phyloP scores from a whole-genome alignment of 352 stramenopile species.

The Phytophthora idaei region DNA sequence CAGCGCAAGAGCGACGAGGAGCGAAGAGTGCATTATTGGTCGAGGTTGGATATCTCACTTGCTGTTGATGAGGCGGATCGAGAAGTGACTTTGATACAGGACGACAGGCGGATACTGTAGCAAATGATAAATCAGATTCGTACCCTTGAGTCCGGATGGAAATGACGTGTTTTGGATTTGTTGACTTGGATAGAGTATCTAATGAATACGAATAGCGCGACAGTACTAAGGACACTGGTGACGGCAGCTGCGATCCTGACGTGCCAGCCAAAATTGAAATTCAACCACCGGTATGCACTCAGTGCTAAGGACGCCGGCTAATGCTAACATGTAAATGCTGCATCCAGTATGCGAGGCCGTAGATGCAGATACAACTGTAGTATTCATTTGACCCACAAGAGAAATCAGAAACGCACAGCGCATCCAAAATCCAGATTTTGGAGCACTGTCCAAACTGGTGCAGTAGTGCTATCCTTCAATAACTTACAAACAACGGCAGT shows the following conservation, averaged over 20 bases:
- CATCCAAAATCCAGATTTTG: no score
- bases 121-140: conserved; percentile 24
- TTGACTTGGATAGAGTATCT: background rate
- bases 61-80: conserved; percentile 6
- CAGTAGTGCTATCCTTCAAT: no score
- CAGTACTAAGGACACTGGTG: conserved; percentile 7
- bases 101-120: background rate
- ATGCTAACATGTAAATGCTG: no score
- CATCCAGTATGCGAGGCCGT: no score
- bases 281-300: conserved; percentile 10
- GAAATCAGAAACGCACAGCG: no score
- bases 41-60: background rate
- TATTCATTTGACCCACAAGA: no score
- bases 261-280: conserved; percentile 8
- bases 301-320: no score
- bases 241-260: conserved; percentile 11
- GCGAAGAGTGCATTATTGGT: conserved; percentile 26
- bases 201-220: background rate
- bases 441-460: no score
- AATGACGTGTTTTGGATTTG: background rate
- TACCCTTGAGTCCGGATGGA: background rate
- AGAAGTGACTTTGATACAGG: conserved; percentile 18
- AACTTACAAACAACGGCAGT: no score
- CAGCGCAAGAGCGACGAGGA: conserved; percentile 25
- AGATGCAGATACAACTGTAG: background rate